These are phyloP conservation scores for Yarrowia sp. DNA, from an alignment of 805 yeast species.

Conservation along the genomic window DNA sequence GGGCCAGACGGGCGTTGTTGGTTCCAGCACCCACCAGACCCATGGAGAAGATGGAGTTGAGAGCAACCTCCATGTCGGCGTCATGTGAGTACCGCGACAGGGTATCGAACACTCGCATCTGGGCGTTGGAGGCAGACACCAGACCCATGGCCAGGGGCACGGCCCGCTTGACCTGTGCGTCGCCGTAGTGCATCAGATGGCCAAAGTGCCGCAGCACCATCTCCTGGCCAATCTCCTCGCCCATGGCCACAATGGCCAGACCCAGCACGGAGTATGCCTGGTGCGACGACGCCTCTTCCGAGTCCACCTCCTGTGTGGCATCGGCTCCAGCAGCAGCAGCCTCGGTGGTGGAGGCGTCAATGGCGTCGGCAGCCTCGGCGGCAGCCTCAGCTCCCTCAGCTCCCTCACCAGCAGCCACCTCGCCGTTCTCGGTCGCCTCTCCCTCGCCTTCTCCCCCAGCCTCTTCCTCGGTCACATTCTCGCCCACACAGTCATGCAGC, in stretches of 20 bases:
- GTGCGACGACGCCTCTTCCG: slow-evolving; percentile 47
- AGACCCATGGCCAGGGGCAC: slow-evolving; percentile 99
- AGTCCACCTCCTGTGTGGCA: slow-evolving; percentile 44
- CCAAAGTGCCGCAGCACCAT: slow-evolving; percentile 97
- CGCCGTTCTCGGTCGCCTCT: slow-evolving; percentile 52
- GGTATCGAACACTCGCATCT: slow-evolving; percentile 96
- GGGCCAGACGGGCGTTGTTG: slow-evolving; percentile 96
- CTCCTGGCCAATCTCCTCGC: slow-evolving; percentile 97
- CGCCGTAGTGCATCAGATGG: slow-evolving; percentile 97
- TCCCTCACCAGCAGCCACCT: slow-evolving; percentile 50
- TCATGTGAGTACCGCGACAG: slow-evolving; percentile 96
- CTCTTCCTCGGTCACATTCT: slow-evolving; percentile 57
- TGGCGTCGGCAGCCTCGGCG: slow-evolving; percentile 43
- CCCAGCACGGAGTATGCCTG: slow-evolving; percentile 95
- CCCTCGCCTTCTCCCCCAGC: slow-evolving; percentile 54
- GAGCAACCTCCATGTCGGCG: slow-evolving; percentile 90
- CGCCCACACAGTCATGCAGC: slow-evolving; percentile 79
- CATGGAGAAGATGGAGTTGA: slow-evolving; percentile 94
- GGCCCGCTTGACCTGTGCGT: slow-evolving; percentile 85
- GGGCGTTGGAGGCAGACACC: slow-evolving; percentile 90
- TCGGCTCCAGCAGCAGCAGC: slow-evolving; percentile 45
- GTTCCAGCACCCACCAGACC: slow-evolving; percentile 99
- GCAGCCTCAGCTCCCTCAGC: slow-evolving; percentile 47
- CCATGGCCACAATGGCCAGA: slow-evolving; percentile 92
- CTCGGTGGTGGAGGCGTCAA: slow-evolving; percentile 41